A percentile compares a stretch with the other conserved stretches of the same genome.
These are phyloP conservation scores for Vitis hybrid DNA, from an alignment of 177 flowering plant species.

Conservation along the genomic window DNA sequence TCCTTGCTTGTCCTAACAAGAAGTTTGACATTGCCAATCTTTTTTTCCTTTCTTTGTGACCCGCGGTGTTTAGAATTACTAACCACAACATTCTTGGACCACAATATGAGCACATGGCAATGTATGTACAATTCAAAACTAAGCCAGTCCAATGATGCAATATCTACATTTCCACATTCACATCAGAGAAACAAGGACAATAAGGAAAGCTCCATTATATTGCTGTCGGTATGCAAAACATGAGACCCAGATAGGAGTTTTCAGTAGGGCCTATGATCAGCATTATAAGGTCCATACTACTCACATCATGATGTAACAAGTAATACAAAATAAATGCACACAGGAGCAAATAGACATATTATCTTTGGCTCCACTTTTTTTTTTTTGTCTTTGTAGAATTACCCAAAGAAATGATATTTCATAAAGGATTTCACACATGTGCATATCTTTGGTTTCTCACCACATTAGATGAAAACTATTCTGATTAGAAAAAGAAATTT, in stretches of 20 bases:
- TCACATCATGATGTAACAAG: not conserved
- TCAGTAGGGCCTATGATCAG: not conserved
- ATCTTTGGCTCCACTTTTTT: not conserved
- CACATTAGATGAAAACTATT: not conserved
- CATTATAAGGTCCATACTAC: not conserved
- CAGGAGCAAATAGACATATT: not conserved
- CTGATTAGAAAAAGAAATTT: not conserved
- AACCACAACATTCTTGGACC: no score
- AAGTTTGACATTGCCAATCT: no score
- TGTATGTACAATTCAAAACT: no score
- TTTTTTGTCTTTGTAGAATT: not conserved
- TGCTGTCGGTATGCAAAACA: not conserved
- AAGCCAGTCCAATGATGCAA: no score
- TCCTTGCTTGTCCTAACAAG: no score
- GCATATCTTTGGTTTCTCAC: not conserved
- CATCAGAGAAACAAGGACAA: no score
- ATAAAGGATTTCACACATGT: not conserved
- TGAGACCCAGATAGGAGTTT: not conserved
- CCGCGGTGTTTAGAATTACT: no score
- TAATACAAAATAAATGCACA: not conserved
- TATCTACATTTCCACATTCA: no score
- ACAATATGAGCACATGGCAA: no score
- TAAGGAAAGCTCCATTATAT: not conserved
- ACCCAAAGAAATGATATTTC: not conserved
- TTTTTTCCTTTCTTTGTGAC: no score